These are phyloP conservation scores for Centrapalus pauciflorus DNA, from an alignment of 129 eudicot species.

Conservation along the genomic window DNA sequence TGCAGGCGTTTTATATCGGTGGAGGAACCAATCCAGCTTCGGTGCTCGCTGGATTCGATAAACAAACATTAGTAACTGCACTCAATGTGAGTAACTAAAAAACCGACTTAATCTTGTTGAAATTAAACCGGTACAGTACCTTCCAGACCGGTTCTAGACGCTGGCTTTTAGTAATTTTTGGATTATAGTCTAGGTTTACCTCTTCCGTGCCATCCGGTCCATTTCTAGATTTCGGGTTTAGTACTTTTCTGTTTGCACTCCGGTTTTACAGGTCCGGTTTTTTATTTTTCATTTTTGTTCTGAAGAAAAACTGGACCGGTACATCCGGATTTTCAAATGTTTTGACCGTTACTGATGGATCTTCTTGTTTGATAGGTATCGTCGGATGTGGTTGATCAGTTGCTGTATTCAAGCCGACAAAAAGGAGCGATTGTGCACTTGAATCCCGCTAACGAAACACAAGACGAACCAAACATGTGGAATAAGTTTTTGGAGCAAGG, in stretches of 20 bases:
- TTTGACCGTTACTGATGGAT: too few species aligned
- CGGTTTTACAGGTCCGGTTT: too few species aligned
- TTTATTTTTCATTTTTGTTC: too few species aligned
- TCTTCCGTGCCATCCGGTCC: too few species aligned
- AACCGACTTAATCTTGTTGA: background rate
- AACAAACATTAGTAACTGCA: conserved; percentile 45
- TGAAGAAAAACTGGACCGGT: too few species aligned
- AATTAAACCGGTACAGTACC: too few species aligned
- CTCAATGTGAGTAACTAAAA: conserved; percentile 48
- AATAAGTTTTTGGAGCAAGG: conserved; percentile 39
- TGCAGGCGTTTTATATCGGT: conserved; percentile 69
- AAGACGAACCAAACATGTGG: conserved; percentile 41
- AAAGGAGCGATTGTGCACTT: conserved; percentile 59
- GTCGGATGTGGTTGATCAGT: conserved; percentile 26
- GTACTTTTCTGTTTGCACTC: too few species aligned
- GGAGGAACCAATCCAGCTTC: conserved; percentile 69
- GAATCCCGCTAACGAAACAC: conserved; percentile 32
- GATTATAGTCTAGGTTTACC: background rate
- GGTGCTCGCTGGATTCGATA: conserved; percentile 71
- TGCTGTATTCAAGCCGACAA: conserved; percentile 41
- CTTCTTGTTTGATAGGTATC: conserved; percentile 45
- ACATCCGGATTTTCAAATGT: too few species aligned
- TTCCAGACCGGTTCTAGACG: too few species aligned
- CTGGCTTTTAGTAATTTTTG: too few species aligned
- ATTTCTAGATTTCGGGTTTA: too few species aligned